phyloP scores from a whole-genome alignment of 495 filamentous ascomycete species.

The Tuber microsphaerosporum region DNA sequence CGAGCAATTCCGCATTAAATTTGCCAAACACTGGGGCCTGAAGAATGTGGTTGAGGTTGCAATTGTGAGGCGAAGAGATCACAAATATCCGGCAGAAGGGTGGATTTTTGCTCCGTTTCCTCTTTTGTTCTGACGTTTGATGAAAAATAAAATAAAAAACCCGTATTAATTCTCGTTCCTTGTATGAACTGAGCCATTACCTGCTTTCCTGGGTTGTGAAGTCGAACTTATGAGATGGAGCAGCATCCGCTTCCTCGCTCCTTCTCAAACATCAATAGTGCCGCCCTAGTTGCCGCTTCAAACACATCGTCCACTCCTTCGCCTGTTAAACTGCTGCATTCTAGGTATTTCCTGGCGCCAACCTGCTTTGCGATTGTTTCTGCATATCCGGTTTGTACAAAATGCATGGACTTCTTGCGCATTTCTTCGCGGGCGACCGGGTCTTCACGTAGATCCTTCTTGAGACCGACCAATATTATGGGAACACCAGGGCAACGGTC shows the following conservation, averaged over 20 bases:
- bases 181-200: background rate
- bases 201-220: background rate
- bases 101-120: background rate
- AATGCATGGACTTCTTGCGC: conserved; percentile 84
- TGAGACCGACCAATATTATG: conserved; percentile 92
- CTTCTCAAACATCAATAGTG: conserved; percentile 84
- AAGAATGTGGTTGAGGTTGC: background rate
- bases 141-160: background rate
- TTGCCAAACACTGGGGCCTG: background rate
- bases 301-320: conserved; percentile 99
- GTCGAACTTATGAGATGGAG: conserved; percentile 67
- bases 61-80: background rate
- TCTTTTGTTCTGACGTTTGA: background rate
- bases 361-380: conserved; percentile 73
- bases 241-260: conserved; percentile 77
- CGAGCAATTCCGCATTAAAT: background rate
- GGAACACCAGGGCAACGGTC: conserved; percentile 89
- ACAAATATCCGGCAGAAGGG: background rate
- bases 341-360: conserved; percentile 90
- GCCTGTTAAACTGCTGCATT: conserved; percentile 93
- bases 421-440: conserved; percentile 92
- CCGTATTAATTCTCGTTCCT: conserved; percentile 1
- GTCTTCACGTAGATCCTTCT: conserved; percentile 96
- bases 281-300: conserved; percentile 93
- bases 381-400: conserved; percentile 73